Base-by-base conservation (phyloP, 495 filamentous ascomycete species). In the Durotheca rogersii region DNA sequence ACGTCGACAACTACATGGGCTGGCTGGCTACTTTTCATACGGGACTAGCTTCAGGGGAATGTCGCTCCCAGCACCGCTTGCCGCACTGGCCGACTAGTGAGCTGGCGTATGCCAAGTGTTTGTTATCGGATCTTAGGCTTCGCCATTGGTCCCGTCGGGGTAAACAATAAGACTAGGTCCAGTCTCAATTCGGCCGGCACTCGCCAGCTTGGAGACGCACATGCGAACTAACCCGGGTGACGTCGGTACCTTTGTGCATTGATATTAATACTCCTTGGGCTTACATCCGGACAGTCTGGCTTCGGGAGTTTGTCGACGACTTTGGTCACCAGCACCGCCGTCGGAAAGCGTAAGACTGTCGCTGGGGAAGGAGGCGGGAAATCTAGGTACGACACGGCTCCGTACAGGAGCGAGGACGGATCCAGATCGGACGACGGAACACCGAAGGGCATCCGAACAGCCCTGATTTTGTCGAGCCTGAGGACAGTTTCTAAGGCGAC, bases 401-500 rank as follows among this genome's bases (percentile, higher is more conserved):
- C 36, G 4, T 53, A 44, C 17, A 36, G 31, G 19, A 33, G 20
- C 15, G 32, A 30, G 1, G 34, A 17, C 16, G 44, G 17, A 27
- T 38, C 51, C 11, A 39, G 25, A 34, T 25, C 11, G 14, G 46
- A 46, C n/a, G 44, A 41, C 10, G 39, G 6, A 39, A 57, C 51
- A 9, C 71, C 33, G 21, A 70, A 37, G 23, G 69, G 40, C 27
- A 72, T 68, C 30, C 82, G 72, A 14, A 85, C 76, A 31, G 83
- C 83, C 7, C 67, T 58, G 41, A 86, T 69, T 63, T 87, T 83
- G 43, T 83, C 77, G 0, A 77, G 45, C 27, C 76, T 60, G 6
- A 77, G 79, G 23, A 87, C 25, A 7, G 84, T 87, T 69, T 87
- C 84, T 53, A 86, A 83, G 0, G 82, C 81, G 40, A 87, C 61